These are phyloP conservation scores for Aspergillus sp. DNA, from an alignment of 2,329 filamentous ascomycete species.

Conservation along the genomic window DNA sequence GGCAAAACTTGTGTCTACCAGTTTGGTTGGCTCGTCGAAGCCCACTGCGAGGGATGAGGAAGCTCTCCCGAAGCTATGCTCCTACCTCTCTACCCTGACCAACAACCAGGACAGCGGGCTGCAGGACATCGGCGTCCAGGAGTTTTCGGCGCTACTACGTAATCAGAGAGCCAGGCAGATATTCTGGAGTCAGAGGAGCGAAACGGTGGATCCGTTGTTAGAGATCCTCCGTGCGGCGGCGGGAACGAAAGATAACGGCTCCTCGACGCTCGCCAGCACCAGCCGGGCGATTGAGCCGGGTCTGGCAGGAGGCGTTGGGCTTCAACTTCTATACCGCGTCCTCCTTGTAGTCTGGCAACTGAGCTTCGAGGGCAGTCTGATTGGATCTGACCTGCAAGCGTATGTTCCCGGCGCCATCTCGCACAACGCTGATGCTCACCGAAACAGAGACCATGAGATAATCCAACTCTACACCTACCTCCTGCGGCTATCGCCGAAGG, in stretches of 20 bases:
- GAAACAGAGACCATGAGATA: slow-evolving; percentile 75
- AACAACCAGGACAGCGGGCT: slow-evolving; percentile 80
- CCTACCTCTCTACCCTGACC: slow-evolving; percentile 73
- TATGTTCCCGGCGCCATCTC: slow-evolving; percentile 11
- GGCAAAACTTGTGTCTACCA: slow-evolving; percentile 62
- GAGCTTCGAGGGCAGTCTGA: slow-evolving; percentile 68
- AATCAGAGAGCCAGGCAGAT: slow-evolving; percentile 63
- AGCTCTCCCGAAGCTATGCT: slow-evolving; percentile 72
- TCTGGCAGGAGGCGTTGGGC: slow-evolving; percentile 65
- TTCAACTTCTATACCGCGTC: slow-evolving; percentile 91
- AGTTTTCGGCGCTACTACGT: slow-evolving; percentile 77
- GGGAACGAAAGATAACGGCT: slow-evolving; percentile 61
- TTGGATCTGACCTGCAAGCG: slow-evolving; percentile 68
- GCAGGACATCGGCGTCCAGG: slow-evolving; percentile 90
- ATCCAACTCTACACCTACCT: slow-evolving; percentile 87
- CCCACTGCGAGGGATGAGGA: slow-evolving; percentile 55
- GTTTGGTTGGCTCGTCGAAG: slow-evolving; percentile 53
- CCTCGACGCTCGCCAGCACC: slow-evolving; percentile 47
- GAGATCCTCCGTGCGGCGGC: slow-evolving; percentile 69
- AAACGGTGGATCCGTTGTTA: slow-evolving; percentile 73
- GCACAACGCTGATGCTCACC: slow-evolving; percentile 9
- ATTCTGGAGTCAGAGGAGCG: slow-evolving; percentile 84
- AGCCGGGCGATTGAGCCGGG: slow-evolving; percentile 56
- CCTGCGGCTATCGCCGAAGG: slow-evolving; percentile 84
- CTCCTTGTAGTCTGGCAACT: slow-evolving; percentile 92